These are phyloP conservation scores for Dioscorea cayenensis DNA, from an alignment of 116 monocot species.

Conservation along the genomic window DNA sequence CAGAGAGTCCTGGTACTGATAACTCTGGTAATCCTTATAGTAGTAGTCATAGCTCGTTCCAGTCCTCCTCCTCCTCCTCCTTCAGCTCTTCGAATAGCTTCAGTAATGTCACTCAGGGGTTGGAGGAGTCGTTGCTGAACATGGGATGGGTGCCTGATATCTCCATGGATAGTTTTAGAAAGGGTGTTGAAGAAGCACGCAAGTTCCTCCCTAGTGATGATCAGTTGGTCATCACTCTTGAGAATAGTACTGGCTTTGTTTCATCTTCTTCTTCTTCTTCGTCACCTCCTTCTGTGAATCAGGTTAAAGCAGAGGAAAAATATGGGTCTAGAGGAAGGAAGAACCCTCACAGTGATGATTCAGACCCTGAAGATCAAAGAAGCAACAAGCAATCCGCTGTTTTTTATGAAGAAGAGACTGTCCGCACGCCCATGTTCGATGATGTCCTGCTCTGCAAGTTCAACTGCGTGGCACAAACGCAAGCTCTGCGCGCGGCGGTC, in stretches of 20 bases:
- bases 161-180: slow-evolving; percentile 36
- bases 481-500: slow-evolving; percentile 26
- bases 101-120: slow-evolving; percentile 8
- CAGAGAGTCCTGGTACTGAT: slow-evolving; percentile 15
- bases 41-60: slow-evolving; percentile 8
- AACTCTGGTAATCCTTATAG: slow-evolving; percentile 4
- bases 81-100: slow-evolving; percentile 17
- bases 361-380: slow-evolving; percentile 48
- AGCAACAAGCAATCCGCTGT: slow-evolving; percentile 54
- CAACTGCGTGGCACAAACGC: neutral
- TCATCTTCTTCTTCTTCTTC: neutral
- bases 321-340: slow-evolving; percentile 34
- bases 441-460: slow-evolving; percentile 1
- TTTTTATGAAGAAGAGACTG: neutral
- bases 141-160: neutral
- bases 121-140: slow-evolving; percentile 1
- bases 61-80: slow-evolving; percentile 33
- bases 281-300: neutral
- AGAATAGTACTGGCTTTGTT: slow-evolving; percentile 5
- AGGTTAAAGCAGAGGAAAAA: slow-evolving; percentile 13
- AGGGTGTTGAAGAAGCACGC: slow-evolving; percentile 68
- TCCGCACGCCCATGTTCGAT: slow-evolving; percentile 5
- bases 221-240: slow-evolving; percentile 36
- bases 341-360: slow-evolving; percentile 40
- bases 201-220: slow-evolving; percentile 63